phyloP scores from a whole-genome alignment of 2,329 filamentous ascomycete genomes.

The Metarhizium robertsii region DNA sequence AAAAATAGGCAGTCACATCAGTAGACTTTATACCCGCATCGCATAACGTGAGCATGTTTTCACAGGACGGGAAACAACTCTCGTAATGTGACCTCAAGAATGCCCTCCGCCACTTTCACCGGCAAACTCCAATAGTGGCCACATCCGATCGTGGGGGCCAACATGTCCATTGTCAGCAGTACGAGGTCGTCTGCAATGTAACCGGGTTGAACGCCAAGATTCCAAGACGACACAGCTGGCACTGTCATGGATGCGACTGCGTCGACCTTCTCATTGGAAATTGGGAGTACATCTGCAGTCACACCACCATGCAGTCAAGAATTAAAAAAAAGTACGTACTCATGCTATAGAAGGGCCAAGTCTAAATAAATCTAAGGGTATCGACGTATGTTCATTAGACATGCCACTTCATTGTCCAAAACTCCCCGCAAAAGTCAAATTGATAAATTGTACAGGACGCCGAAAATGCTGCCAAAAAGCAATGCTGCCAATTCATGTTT shows the following conservation, averaged over 20 bases:
- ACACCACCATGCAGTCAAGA: neutral
- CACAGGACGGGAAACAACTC: too few relatives aligned
- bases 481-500: neutral
- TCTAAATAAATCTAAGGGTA: slow-evolving; percentile 2
- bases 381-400: neutral
- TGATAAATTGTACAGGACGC: neutral
- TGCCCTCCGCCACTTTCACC: neutral
- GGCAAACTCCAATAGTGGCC: neutral
- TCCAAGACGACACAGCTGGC: neutral
- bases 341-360: slow-evolving; percentile 2
- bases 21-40: too few relatives aligned
- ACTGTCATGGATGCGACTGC: neutral
- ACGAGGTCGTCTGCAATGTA: neutral
- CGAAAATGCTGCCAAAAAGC: neutral
- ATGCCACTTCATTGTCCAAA: neutral
- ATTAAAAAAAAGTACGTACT: neutral
- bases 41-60: too few relatives aligned
- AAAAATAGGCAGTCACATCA: too few relatives aligned
- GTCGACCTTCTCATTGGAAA: neutral
- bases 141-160: neutral
- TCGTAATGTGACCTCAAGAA: neutral
- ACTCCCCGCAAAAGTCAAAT: neutral
- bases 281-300: neutral
- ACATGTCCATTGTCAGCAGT: neutral
- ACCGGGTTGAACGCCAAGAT: too few relatives aligned